Evolutionary conservation across 129 eudicot species (phyloP).

Genomic region (Oenanthe sinensis): DNA sequence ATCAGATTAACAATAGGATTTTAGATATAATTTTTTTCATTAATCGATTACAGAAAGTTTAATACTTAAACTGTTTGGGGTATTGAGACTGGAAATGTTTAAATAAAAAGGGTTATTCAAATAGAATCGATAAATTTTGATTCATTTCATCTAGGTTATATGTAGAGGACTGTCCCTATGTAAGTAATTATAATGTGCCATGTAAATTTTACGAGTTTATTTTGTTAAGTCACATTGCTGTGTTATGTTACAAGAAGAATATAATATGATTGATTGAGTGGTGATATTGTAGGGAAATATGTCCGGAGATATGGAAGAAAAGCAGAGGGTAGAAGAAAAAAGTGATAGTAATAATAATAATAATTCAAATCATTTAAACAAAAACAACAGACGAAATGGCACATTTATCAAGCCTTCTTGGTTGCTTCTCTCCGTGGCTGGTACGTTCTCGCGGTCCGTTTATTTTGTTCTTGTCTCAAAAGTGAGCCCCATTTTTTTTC

Average conservation of each 20-base stretch:
- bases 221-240: neutral
- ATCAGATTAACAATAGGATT: no score
- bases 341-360: neutral
- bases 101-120: no score
- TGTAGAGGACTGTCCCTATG: no score
- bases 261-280: neutral
- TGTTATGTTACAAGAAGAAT: neutral
- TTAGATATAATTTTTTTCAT: no score
- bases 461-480: neutral
- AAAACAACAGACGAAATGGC: slow-evolving; percentile 14
- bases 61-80: no score
- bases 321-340: slow-evolving; percentile 11
- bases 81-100: no score
- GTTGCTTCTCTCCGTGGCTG: slow-evolving; percentile 47
- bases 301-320: slow-evolving; percentile 8
- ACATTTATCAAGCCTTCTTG: slow-evolving; percentile 37
- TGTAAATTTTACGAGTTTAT: neutral
- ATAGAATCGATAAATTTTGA: no score
- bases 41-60: no score
- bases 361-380: slow-evolving; percentile 11
- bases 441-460: slow-evolving; percentile 10
- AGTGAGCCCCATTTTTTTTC: neutral
- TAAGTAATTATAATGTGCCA: no score
- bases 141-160: no score
- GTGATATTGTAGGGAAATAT: neutral